Percentiles rank a stretch among this genome's conserved stretches.
Evolutionary conservation across 768 basidiomycete species (phyloP).

Genomic region (Phallus indusiatus): DNA sequence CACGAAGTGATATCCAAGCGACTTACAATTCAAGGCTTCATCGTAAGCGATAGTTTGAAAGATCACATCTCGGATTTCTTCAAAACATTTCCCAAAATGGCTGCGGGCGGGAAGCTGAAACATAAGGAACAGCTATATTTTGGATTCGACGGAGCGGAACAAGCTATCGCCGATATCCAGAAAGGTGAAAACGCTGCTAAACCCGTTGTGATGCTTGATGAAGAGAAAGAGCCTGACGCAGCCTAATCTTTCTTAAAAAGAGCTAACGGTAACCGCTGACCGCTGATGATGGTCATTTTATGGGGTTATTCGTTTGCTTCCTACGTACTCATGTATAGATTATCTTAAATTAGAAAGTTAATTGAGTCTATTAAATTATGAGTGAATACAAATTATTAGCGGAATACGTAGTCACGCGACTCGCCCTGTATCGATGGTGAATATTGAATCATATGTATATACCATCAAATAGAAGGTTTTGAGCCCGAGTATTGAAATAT

Average conservation of each 20-base stretch:
- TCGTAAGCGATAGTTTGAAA: background rate
- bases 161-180: slow-evolving; percentile 28
- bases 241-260: background rate
- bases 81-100: slow-evolving; percentile 26
- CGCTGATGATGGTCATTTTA: no score
- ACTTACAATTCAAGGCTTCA: background rate
- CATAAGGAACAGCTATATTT: slow-evolving; percentile 34
- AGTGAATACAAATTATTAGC: no score
- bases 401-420: no score
- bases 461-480: no score
- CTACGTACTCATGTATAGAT: no score
- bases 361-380: no score
- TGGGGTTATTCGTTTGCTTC: no score
- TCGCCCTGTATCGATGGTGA: no score
- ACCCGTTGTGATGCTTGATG: background rate
- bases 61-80: slow-evolving; percentile 31
- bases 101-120: slow-evolving; percentile 39
- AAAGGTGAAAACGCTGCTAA: slow-evolving; percentile 28
- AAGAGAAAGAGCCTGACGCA: background rate
- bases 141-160: slow-evolving; percentile 33
- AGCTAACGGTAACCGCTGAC: no score
- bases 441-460: no score
- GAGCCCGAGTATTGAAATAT: no score
- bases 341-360: no score
- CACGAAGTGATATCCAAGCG: background rate